These are phyloP conservation scores for Rhodotorula taiwanensis DNA, from an alignment of 768 basidiomycete genomes.

Conservation along the genomic window DNA sequence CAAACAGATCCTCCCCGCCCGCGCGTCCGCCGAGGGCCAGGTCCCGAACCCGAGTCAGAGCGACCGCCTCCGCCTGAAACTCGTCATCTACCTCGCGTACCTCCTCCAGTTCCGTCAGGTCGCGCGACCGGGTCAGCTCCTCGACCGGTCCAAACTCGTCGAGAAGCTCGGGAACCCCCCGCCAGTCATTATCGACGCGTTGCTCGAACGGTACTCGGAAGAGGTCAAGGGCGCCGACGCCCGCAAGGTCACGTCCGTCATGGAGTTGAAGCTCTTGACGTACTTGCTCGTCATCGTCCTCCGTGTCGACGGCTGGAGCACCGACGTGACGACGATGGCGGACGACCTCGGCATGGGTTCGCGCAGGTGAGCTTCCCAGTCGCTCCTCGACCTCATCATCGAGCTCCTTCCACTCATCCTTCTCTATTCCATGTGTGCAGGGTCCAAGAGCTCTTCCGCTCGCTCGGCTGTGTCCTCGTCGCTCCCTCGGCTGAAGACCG, in stretches of 20 bases:
- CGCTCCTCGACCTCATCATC: neutral
- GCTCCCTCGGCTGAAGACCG: constrained; percentile 53
- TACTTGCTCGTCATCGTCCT: constrained; percentile 76
- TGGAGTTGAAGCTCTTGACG: constrained; percentile 64
- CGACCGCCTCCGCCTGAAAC: constrained; percentile 48
- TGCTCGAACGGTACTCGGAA: constrained; percentile 76
- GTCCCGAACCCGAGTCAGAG: constrained; percentile 42
- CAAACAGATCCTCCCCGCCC: constrained; percentile 45
- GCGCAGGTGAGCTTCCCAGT: constrained; percentile 54
- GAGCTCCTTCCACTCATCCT: neutral
- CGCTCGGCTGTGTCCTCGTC: constrained; percentile 52
- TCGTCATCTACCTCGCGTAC: constrained; percentile 70
- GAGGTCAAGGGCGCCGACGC: constrained; percentile 39
- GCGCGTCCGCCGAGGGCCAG: constrained; percentile 21
- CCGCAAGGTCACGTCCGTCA: constrained; percentile 58
- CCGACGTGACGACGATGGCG: constrained; percentile 62
- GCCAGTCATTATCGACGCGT: constrained; percentile 60
- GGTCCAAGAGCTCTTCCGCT: constrained; percentile 65
- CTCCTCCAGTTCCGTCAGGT: constrained; percentile 65
- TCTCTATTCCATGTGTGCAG: constrained; percentile 45
- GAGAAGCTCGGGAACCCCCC: constrained; percentile 59
- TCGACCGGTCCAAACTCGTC: constrained; percentile 50
- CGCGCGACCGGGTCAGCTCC: constrained; percentile 45
- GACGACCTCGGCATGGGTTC: constrained; percentile 63
- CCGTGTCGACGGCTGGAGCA: constrained; percentile 66